Base-by-base conservation (phyloP, 2,329 filamentous ascomycete species). In the Beauveria australis region DNA sequence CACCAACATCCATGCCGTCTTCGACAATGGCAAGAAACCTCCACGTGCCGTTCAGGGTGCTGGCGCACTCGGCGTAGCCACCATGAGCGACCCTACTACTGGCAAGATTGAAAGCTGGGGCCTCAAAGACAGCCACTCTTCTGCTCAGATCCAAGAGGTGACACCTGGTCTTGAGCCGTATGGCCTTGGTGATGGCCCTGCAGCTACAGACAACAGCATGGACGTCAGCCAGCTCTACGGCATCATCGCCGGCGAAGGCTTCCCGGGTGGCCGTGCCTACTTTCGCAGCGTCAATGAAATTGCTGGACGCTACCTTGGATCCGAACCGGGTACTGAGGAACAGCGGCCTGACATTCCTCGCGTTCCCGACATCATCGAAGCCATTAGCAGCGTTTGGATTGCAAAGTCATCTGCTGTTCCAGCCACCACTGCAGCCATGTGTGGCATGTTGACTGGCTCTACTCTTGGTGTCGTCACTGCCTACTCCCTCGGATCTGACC, bases 161-260 rank as follows among this genome's bases (percentile, higher is more conserved):
- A 88, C 88, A 66, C 86, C 89, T 3, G 86, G 88, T 7, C 81
- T 92, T 62, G 77, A 85, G 19, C 86, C 87, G 40, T 96, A 89
- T 73, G 93, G 93, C 3, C 72, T 92, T 54, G 91, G 89, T 4
- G 79, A 90, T 37, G 92, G 91, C 5, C 87, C 91, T 56, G 86
- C 91, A 10, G 91, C 89, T 18, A 77, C 87, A 26, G 89, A 90
- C 1, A 97, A 97, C 68, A 83, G 89, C 41, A 92, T 97, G 88
- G 92, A 96, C 70, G 84, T 96, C 41, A 96, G 92, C 69, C 89
- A 93, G 67, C 83, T 84, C 9, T 92, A 89, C 70, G 93, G 93
- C 9, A 84, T 93, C 75, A 76, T 96, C 8, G 87, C 90, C 59
- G 93, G 92, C 3, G 91, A 96, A 76, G 92, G 91, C 2, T 91